Evolutionary conservation across 257 asterid genomes (phyloP).

Genomic region (Solanum chiquidenum): DNA sequence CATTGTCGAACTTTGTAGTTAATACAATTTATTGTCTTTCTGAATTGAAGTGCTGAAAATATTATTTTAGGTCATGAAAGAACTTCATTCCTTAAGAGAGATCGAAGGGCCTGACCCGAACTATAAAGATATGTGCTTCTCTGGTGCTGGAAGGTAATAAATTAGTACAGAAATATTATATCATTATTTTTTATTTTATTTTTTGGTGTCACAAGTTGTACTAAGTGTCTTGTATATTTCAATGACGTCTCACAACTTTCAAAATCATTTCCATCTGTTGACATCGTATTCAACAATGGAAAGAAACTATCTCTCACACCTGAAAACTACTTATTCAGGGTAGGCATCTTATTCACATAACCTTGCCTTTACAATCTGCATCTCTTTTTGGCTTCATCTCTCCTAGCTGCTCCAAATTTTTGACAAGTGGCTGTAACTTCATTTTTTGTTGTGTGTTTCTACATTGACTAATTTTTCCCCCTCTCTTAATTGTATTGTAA

Average conservation of each 20-base stretch:
- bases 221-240: slow-evolving; percentile 14
- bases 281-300: slow-evolving; percentile 75
- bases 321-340: slow-evolving; percentile 94
- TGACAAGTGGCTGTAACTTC: not conserved
- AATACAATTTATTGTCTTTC: not conserved
- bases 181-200: not conserved
- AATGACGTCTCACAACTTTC: slow-evolving; percentile 68
- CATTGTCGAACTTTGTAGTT: not conserved
- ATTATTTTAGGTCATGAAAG: slow-evolving; percentile 53
- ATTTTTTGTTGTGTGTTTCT: not conserved
- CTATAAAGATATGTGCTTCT: slow-evolving; percentile 81
- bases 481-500: not conserved
- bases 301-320: slow-evolving; percentile 78
- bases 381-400: not conserved
- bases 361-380: not conserved
- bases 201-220: not conserved
- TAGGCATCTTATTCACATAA: slow-evolving; percentile 16
- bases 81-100: slow-evolving; percentile 53
- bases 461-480: not conserved
- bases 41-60: slow-evolving; percentile 1
- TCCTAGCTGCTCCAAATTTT: not conserved
- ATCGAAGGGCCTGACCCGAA: slow-evolving; percentile 86
- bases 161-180: not conserved
- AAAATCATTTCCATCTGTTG: slow-evolving; percentile 64
- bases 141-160: slow-evolving; percentile 92